These are phyloP conservation scores for Botrytis galanthina DNA, from an alignment of 2,329 filamentous ascomycete species.

Conservation along the genomic window DNA sequence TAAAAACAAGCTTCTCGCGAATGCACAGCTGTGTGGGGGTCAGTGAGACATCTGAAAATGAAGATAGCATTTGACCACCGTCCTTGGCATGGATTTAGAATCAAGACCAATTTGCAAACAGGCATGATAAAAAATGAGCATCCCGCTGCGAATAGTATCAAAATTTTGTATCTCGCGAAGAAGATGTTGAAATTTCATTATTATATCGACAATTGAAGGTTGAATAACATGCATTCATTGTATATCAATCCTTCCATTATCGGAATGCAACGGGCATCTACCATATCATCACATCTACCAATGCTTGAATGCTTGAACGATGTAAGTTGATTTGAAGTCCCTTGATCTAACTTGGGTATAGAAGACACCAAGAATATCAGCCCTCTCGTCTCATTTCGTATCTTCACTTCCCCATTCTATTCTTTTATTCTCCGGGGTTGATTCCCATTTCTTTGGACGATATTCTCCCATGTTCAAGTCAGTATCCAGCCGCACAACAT, in stretches of 20 bases:
- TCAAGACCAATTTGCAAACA: not conserved
- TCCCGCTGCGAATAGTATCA: not conserved
- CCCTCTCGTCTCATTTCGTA: not conserved
- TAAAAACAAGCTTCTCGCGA: conserved; percentile 10
- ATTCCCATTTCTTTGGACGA: not conserved
- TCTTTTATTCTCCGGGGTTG: not conserved
- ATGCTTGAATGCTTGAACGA: not conserved
- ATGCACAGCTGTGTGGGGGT: not conserved
- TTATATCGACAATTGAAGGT: not conserved
- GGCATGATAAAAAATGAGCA: not conserved
- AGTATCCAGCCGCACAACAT: not conserved
- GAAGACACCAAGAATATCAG: not conserved
- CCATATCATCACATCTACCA: not conserved
- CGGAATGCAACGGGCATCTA: not conserved
- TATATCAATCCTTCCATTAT: not conserved
- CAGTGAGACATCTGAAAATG: not conserved
- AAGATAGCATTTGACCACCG: not conserved
- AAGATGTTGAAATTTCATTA: not conserved
- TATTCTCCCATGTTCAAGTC: not conserved
- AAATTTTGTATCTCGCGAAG: not conserved
- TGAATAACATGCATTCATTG: not conserved
- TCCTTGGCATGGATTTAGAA: not conserved
- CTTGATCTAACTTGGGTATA: not conserved
- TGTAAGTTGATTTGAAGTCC: not conserved
- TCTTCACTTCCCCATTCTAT: not conserved